Evolutionary conservation across 768 basidiomycete species (phyloP).

Genomic region (Gloeopeniophorella convolvens): DNA sequence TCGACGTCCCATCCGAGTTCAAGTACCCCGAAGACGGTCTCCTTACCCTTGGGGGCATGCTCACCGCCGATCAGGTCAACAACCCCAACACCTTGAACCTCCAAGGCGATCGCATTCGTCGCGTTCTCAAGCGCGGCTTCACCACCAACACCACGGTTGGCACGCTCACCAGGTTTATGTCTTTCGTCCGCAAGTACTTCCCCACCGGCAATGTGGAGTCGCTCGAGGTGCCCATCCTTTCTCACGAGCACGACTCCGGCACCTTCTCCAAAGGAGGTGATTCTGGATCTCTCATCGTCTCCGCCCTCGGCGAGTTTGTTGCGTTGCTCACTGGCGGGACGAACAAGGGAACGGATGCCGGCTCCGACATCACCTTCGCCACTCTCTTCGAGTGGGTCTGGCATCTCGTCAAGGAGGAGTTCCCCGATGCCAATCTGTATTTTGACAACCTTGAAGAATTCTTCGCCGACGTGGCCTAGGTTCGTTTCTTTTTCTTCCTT

Average conservation of each 20-base stretch:
- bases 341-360: conserved; percentile 20
- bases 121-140: conserved; percentile 24
- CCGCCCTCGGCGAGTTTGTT: conserved; percentile 19
- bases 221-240: conserved; percentile 21
- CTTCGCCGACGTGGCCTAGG: conserved; percentile 18
- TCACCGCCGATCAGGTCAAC: conserved; percentile 21
- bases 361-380: conserved; percentile 24
- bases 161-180: conserved; percentile 21
- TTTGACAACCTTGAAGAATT: conserved; percentile 19
- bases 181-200: conserved; percentile 22
- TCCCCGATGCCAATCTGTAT: conserved; percentile 24
- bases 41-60: conserved; percentile 22
- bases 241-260: conserved; percentile 21
- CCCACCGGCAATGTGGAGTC: conserved; percentile 20
- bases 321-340: conserved; percentile 22
- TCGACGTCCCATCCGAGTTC: conserved; percentile 24
- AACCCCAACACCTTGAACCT: conserved; percentile 20
- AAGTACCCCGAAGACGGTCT: conserved; percentile 26
- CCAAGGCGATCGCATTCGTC: conserved; percentile 23
- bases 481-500: conserved; percentile 15
- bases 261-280: conserved; percentile 26
- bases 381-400: conserved; percentile 24
- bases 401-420: conserved; percentile 22
- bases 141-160: conserved; percentile 24
- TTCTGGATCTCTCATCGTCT: conserved; percentile 24